phyloP scores from a whole-genome alignment of 352 stramenopile genomes.

The Blastocystis hominis region DNA sequence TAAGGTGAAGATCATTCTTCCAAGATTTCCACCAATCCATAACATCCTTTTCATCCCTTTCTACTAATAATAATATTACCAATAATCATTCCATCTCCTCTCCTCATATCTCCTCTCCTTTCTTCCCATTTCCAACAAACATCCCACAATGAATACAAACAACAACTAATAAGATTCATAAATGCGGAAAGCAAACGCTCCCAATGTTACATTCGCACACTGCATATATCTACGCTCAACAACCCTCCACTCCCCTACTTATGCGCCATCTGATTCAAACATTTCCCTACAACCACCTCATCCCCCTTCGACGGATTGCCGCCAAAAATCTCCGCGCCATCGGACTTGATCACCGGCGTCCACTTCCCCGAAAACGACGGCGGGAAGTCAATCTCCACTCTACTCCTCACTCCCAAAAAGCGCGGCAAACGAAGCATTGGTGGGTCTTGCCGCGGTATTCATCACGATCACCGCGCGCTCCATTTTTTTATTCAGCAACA shows the following conservation, averaged over 20 bases:
- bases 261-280: not conserved
- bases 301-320: not conserved
- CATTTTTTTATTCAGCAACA: not conserved
- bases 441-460: not conserved
- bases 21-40: no score
- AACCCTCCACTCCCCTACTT: not conserved
- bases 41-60: no score
- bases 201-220: slow-evolving; percentile 23
- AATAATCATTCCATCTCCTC: no score
- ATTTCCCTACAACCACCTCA: not conserved
- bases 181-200: slow-evolving; percentile 22
- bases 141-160: no score
- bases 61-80: no score
- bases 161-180: not conserved
- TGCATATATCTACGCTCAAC: not conserved
- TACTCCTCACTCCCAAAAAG: not conserved
- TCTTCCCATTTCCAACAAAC: no score
- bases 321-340: not conserved
- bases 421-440: not conserved
- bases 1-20: no score
- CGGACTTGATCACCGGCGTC: not conserved
- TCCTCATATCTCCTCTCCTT: no score
- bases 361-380: not conserved
- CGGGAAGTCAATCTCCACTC: slow-evolving; percentile 33
- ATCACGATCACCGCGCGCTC: not conserved